Evolutionary conservation across 2,329 filamentous ascomycete species (phyloP).

Genomic region (Trichoderma breve): DNA sequence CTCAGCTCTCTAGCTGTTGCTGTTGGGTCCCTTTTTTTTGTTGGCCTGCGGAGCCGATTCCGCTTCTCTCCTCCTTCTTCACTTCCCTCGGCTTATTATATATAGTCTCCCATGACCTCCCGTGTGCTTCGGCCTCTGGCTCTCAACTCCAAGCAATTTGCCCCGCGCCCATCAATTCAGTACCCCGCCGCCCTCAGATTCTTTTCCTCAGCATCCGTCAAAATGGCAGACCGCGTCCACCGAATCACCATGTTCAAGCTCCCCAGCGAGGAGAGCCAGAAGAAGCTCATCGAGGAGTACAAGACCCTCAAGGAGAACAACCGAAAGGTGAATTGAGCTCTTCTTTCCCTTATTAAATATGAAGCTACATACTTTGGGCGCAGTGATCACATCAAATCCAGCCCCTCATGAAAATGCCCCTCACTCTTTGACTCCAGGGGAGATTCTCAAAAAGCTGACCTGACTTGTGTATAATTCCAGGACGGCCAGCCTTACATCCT

Average conservation of each 20-base stretch:
- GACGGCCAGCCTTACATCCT: conserved; percentile 70
- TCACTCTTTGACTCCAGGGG: neutral
- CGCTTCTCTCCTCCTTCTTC: neutral
- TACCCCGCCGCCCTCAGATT: neutral
- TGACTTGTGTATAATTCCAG: conserved; percentile 39
- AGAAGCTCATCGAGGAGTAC: conserved; percentile 47
- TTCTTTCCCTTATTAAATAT: neutral
- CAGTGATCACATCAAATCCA: neutral
- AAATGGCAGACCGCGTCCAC: conserved; percentile 44
- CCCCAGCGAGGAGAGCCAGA: conserved; percentile 43
- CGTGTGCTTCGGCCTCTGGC: neutral
- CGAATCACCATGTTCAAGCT: conserved; percentile 56
- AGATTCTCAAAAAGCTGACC: neutral
- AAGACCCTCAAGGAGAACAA: conserved; percentile 40
- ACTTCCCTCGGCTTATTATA: neutral
- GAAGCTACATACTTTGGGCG: neutral
- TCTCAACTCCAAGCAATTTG: neutral
- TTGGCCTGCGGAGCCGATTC: neutral
- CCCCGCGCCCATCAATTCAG: neutral
- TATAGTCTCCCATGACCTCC: neutral
- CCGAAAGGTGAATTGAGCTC: conserved; percentile 39
- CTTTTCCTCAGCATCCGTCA: conserved; percentile 7
- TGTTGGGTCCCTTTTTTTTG: neutral
- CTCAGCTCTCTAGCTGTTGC: neutral
- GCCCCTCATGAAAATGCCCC: neutral